A percentile compares a stretch with the other conserved stretches of the same genome.
These are phyloP conservation scores for Scheffersomyces titani DNA, from an alignment of 1,139 yeast species.

Conservation along the genomic window DNA sequence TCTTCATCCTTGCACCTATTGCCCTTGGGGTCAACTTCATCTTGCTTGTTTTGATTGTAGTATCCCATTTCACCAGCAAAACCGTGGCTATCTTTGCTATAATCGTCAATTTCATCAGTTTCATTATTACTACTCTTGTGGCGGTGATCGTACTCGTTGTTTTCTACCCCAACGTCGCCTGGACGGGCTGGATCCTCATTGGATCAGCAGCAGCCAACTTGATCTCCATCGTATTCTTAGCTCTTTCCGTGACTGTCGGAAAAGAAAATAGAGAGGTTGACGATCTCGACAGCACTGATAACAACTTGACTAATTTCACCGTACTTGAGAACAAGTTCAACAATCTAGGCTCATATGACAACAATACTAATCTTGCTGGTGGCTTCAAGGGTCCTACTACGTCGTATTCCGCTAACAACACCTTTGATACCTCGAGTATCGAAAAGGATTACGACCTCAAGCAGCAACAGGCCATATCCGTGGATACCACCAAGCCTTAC, in stretches of 20 bases:
- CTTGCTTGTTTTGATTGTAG: conserved; percentile 9
- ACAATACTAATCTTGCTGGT: not conserved
- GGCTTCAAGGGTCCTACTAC: not conserved
- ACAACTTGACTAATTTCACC: not conserved
- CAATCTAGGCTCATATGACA: not conserved
- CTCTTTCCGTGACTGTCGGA: conserved; percentile 18
- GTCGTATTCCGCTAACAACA: not conserved
- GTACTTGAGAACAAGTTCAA: not conserved
- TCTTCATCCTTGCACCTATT: conserved; percentile 78
- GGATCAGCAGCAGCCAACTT: conserved; percentile 64
- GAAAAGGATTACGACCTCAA: conserved; percentile 33
- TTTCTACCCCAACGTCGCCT: conserved; percentile 62
- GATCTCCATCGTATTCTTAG: conserved; percentile 29
- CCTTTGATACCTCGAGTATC: conserved; percentile 13
- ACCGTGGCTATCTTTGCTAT: conserved; percentile 22
- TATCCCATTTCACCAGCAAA: conserved; percentile 10
- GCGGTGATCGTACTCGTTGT: conserved; percentile 57
- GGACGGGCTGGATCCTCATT: conserved; percentile 71
- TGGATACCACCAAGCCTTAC: not conserved
- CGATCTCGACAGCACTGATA: conserved; percentile 4
- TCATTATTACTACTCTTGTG: conserved; percentile 51
- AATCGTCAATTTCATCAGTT: conserved; percentile 41
- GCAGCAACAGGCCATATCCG: conserved; percentile 7
- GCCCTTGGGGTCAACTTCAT: conserved; percentile 77
- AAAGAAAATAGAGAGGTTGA: conserved; percentile 11